Base-by-base conservation (phyloP, 2,329 filamentous ascomycete genomes). In the Cladobotryum protrusum region DNA sequence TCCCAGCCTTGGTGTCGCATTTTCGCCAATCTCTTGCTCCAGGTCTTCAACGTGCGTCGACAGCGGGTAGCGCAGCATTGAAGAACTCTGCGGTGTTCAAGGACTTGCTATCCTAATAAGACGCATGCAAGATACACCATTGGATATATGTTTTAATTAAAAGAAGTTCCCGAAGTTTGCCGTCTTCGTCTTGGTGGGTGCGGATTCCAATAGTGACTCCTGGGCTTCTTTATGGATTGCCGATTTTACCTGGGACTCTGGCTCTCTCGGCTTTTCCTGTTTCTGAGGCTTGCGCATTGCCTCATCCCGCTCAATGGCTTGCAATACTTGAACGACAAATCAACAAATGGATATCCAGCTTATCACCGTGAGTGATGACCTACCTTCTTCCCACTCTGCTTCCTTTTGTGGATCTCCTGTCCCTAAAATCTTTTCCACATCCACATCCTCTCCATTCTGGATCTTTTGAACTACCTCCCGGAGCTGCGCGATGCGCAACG, bases 351-450 rank as follows among this genome's bases (percentile, higher is more conserved):
- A 18, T n/a, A 41, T 33, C 15, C 15, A 39, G 14, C 12, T 15
- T 39, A 43, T 32, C 5, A 11, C 13, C 18, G 3, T 12, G 20
- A 32, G 13, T 37, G 9, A 17, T 13, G 5, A 52, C 77, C 63
- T 71, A 87, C 89, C 82, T 65, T 95, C 84, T 68, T 92, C 87
- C 95, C 93, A 99, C 60, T 90, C 88, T 55, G 77, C 73, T 69
- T 99, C 93, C 63, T 81, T 81, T 56, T 78, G 77, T 40, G 78
- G 71, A 61, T 93, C 82, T 0, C 89, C 90, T 0, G 88, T 87
- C 3, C 93, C 92, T 45, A 99, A 68, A 36, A 83, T 71, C 61
- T 82, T 83, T 65, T 93, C 89, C 2, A 97, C 90, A 67, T 97
- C 89, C 17, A 96, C 86, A 14, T 87, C 76, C 64, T 90, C 85